These are phyloP conservation scores for Nannochloropsis oceanica DNA, from an alignment of 108 stramenopile genomes.

Conservation along the genomic window DNA sequence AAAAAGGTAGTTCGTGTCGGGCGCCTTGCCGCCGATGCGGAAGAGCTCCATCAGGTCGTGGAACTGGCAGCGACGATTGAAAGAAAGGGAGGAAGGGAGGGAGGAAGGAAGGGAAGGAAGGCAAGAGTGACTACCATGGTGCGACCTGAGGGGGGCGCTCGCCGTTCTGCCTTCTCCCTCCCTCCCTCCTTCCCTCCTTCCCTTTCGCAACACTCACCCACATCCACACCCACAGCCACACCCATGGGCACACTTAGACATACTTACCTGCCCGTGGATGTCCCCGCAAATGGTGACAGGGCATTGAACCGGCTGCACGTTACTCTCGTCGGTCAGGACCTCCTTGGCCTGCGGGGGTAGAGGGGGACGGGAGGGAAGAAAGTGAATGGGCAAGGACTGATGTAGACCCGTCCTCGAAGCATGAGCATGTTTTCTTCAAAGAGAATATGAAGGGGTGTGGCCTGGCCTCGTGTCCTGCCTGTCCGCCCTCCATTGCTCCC, in stretches of 20 bases:
- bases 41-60: constrained; percentile 35
- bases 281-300: constrained; percentile 41
- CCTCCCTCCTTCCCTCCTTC: too few relatives aligned
- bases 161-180: too few relatives aligned
- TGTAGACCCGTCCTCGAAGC: too few relatives aligned
- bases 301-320: constrained; percentile 33
- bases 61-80: not conserved
- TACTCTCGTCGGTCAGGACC: constrained; percentile 24
- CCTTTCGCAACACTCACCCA: too few relatives aligned
- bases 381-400: not conserved
- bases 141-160: too few relatives aligned
- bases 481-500: too few relatives aligned
- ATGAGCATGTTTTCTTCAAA: too few relatives aligned
- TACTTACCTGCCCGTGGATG: constrained; percentile 39
- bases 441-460: too few relatives aligned
- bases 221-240: too few relatives aligned
- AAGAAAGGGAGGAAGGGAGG: not conserved
- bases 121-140: not conserved
- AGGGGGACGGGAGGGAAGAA: constrained; percentile 39
- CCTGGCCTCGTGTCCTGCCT: too few relatives aligned
- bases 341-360: constrained; percentile 48
- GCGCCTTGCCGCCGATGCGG: constrained; percentile 32
- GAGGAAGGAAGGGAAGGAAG: not conserved
- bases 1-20: constrained; percentile 36
- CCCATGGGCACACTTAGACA: too few relatives aligned